Evolutionary conservation across 345 rosid genomes (phyloP).

Genomic region (Gossypium raimondii): DNA sequence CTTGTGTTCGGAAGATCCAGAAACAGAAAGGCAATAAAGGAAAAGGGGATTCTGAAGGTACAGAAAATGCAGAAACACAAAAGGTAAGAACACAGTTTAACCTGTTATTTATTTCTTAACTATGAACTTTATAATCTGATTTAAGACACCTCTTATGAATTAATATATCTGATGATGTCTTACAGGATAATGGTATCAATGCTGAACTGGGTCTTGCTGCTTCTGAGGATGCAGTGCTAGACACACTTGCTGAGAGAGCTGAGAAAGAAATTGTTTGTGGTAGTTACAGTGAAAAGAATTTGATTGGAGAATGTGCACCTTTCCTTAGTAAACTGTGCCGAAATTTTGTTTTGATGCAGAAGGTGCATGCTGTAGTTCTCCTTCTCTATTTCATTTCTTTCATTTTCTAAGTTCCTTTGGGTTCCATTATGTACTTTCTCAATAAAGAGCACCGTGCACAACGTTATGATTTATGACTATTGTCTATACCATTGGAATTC

Average conservation of each 20-base stretch:
- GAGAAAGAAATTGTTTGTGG: conserved; percentile 87
- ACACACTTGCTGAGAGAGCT: conserved; percentile 78
- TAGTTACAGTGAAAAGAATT: conserved; percentile 50
- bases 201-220: conserved; percentile 94
- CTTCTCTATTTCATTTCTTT: conserved; percentile 10
- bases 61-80: conserved; percentile 23
- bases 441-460: neutral
- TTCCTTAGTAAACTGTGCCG: conserved; percentile 89
- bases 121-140: neutral
- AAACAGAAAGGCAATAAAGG: conserved; percentile 69
- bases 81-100: conserved; percentile 32
- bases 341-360: conserved; percentile 77
- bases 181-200: conserved; percentile 72
- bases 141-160: neutral
- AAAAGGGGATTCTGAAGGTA: conserved; percentile 37
- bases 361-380: conserved; percentile 41
- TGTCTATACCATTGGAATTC: conserved; percentile 2
- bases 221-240: conserved; percentile 85
- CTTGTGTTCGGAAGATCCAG: conserved; percentile 72
- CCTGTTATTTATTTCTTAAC: neutral
- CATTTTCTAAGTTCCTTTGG: neutral
- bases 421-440: neutral
- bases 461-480: neutral
- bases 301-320: conserved; percentile 76
- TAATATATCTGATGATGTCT: conserved; percentile 18